Percentiles rank a stretch among this genome's conserved stretches.
These are phyloP conservation scores for Mallotus nudiflorus DNA, from an alignment of 345 rosid genomes.

Conservation along the genomic window DNA sequence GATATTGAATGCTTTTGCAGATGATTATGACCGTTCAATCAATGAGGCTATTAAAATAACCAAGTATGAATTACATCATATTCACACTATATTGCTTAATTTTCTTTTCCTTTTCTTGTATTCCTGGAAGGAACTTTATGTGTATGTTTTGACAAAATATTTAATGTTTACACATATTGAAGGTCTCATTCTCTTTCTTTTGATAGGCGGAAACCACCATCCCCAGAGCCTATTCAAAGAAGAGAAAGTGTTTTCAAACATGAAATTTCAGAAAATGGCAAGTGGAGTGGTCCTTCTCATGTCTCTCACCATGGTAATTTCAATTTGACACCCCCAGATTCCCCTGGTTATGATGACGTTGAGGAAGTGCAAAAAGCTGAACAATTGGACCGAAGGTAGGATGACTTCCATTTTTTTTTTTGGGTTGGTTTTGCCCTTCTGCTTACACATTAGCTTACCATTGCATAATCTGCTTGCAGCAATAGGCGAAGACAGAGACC, in stretches of 20 bases:
- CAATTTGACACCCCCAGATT: conserved; percentile 51
- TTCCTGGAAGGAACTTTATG: conserved; percentile 7
- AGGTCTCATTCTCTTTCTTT: background rate
- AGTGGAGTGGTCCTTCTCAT: conserved; percentile 50
- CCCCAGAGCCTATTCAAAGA: conserved; percentile 71
- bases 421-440: background rate
- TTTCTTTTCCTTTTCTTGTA: background rate
- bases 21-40: conserved; percentile 97
- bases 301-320: conserved; percentile 45
- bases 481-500: conserved; percentile 86
- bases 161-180: background rate
- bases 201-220: conserved; percentile 71
- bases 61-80: conserved; percentile 49
- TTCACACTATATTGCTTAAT: background rate
- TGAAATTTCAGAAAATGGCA: conserved; percentile 77
- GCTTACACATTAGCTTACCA: conserved; percentile 15
- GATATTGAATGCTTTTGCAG: conserved; percentile 50
- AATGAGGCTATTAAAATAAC: conserved; percentile 96
- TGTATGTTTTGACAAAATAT: background rate
- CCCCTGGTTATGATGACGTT: conserved; percentile 65
- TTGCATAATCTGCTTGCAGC: conserved; percentile 36
- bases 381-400: conserved; percentile 73
- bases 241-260: conserved; percentile 59
- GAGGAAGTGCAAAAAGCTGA: conserved; percentile 59
- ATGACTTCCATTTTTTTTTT: background rate